These are phyloP conservation scores for Alternaria sp. DNA, from an alignment of 2,329 filamentous ascomycete species.

Conservation along the genomic window DNA sequence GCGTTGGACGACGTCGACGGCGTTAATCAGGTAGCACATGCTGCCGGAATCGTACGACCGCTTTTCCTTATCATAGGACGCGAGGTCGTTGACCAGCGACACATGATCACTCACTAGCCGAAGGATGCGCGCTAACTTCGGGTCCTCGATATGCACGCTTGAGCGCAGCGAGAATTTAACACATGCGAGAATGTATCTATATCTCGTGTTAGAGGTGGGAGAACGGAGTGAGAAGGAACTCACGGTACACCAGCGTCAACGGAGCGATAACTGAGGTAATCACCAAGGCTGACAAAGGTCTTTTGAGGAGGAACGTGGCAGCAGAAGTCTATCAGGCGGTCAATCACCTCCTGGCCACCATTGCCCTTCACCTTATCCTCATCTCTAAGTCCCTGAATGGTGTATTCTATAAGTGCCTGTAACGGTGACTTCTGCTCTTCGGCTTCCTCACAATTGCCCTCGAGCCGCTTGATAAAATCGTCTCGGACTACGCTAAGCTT, in stretches of 20 bases:
- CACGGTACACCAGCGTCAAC: slow-evolving; percentile 5
- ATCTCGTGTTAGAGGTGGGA: neutral
- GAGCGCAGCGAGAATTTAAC: slow-evolving; percentile 6
- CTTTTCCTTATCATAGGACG: slow-evolving; percentile 7
- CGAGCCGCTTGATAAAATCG: slow-evolving; percentile 3
- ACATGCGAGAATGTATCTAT: slow-evolving; percentile 7
- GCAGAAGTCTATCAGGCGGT: slow-evolving; percentile 6
- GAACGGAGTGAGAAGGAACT: neutral
- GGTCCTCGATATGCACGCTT: neutral
- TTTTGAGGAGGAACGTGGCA: slow-evolving; percentile 1
- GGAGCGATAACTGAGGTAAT: slow-evolving; percentile 1
- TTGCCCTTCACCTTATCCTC: slow-evolving; percentile 1
- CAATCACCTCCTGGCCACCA: slow-evolving; percentile 5
- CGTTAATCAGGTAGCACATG: neutral
- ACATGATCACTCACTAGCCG: slow-evolving; percentile 4
- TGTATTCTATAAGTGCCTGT: slow-evolving; percentile 1
- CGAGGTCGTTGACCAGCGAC: slow-evolving; percentile 4
- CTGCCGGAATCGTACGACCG: neutral
- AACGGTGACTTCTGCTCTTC: slow-evolving; percentile 2
- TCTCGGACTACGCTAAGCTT: slow-evolving; percentile 4
- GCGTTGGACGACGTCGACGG: slow-evolving; percentile 1
- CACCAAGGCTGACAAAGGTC: neutral
- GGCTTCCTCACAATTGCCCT: neutral
- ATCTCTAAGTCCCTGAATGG: slow-evolving; percentile 2
- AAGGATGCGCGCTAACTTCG: slow-evolving; percentile 1